Percentiles rank a stretch among this genome's conserved stretches.
phyloP scores from a whole-genome alignment of 805 yeast genomes.

The Hanseniaspora occidentalis region DNA sequence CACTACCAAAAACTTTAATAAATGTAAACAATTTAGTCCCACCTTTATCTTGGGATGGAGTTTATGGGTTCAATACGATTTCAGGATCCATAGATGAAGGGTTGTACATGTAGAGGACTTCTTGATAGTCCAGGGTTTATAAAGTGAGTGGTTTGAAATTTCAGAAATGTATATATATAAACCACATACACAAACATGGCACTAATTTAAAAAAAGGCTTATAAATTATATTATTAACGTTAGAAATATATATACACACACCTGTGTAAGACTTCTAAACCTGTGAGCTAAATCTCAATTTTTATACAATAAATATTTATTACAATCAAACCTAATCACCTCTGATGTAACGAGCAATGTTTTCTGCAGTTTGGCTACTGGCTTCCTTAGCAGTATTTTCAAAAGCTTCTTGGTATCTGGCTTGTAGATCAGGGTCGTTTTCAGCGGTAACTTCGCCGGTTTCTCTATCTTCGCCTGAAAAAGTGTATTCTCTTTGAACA shows the following conservation, averaged over 20 bases:
- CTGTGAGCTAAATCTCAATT: background rate
- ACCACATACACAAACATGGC: no score
- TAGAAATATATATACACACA: background rate
- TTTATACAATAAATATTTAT: no score
- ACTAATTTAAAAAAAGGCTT: no score
- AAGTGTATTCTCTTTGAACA: slow-evolving; percentile 55
- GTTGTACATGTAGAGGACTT: slow-evolving; percentile 28
- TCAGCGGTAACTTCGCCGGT: slow-evolving; percentile 41
- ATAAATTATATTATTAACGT: no score
- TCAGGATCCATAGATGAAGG: slow-evolving; percentile 70
- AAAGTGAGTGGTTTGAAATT: no score
- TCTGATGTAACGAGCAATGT: slow-evolving; percentile 53
- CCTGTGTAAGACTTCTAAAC: background rate
- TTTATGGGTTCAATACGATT: slow-evolving; percentile 61
- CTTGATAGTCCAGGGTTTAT: no score
- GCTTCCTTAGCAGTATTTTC: slow-evolving; percentile 49
- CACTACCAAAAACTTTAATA: background rate
- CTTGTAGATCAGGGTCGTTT: slow-evolving; percentile 37
- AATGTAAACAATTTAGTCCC: slow-evolving; percentile 6
- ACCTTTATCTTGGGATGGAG: slow-evolving; percentile 78
- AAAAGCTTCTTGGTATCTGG: slow-evolving; percentile 62
- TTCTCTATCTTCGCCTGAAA: slow-evolving; percentile 51
- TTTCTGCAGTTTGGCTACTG: slow-evolving; percentile 56
- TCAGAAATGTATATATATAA: no score
- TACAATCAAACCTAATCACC: slow-evolving; percentile 17